Conservation (phyloP, 73 alveolate species). For the Paramecium sonneborni region DNA sequence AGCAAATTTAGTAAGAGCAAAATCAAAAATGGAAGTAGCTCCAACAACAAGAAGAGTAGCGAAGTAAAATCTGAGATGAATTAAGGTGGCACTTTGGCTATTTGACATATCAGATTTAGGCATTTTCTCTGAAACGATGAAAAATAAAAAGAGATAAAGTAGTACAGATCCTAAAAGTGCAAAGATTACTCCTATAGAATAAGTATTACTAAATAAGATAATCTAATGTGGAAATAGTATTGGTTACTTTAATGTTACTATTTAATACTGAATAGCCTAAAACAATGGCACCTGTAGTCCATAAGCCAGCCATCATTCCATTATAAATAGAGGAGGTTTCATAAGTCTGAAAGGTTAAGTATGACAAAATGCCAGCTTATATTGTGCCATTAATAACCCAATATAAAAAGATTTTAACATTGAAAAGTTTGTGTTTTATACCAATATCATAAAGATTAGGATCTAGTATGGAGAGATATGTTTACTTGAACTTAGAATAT, state of each 20-base stretch:
- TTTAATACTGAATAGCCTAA: constrained; percentile 32
- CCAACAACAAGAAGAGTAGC: neutral
- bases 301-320: constrained; percentile 28
- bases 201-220: neutral
- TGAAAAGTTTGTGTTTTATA: neutral
- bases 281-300: constrained; percentile 25
- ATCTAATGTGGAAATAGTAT: neutral
- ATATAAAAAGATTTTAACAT: neutral
- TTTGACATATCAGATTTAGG: neutral
- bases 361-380: constrained; percentile 2
- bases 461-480: neutral
- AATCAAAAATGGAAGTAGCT: neutral
- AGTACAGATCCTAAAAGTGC: constrained; percentile 9
- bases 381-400: constrained; percentile 37
- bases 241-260: constrained; percentile 28
- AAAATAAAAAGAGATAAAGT: neutral
- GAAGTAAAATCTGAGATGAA: constrained; percentile 22
- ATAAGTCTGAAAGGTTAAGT: neutral
- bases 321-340: neutral
- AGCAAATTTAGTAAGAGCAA: neutral
- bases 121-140: neutral
- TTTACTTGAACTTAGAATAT: neutral
- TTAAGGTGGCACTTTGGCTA: neutral
- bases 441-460: constrained; percentile 37
- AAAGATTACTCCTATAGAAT: neutral